Conservation (phyloP, 805 yeast genomes). For the Starmerella bacillaris region DNA sequence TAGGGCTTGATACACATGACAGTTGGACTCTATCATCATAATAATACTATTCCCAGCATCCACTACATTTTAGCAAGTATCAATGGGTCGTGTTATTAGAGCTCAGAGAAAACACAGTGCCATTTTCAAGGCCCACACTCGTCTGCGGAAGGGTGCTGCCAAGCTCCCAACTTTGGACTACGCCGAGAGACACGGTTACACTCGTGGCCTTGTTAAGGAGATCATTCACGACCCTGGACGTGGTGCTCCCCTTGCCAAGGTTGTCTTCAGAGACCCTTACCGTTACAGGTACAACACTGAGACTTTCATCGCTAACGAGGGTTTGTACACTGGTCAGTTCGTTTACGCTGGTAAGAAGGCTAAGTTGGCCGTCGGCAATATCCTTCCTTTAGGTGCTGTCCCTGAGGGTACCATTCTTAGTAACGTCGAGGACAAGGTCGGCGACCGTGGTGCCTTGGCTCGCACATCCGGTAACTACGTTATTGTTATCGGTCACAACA, state of each 20-base stretch:
- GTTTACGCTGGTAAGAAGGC: conserved; percentile 98
- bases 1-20: no score
- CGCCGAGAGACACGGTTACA: conserved; percentile 99
- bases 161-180: conserved; percentile 97
- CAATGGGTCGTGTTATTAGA: conserved; percentile 61
- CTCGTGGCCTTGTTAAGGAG: conserved; percentile 97
- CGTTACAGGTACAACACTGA: conserved; percentile 94
- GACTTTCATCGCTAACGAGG: conserved; percentile 98
- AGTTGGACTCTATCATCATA: no score
- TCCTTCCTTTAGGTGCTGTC: conserved; percentile 87
- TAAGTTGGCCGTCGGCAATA: conserved; percentile 82
- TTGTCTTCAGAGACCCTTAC: conserved; percentile 99
- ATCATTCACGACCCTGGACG: conserved; percentile 99
- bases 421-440: conserved; percentile 96
- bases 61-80: conserved; percentile 9
- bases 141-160: conserved; percentile 99
- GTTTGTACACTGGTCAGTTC: conserved; percentile 98
- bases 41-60: conserved; percentile 1
- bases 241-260: conserved; percentile 99
- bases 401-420: conserved; percentile 99
- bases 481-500: conserved; percentile 97
- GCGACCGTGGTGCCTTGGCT: conserved; percentile 99
- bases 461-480: conserved; percentile 99
- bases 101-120: conserved; percentile 98
- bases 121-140: conserved; percentile 98